Evolutionary conservation across 371 early-diverging fungal species (phyloP).

Genomic region (Mortierella sp.): DNA sequence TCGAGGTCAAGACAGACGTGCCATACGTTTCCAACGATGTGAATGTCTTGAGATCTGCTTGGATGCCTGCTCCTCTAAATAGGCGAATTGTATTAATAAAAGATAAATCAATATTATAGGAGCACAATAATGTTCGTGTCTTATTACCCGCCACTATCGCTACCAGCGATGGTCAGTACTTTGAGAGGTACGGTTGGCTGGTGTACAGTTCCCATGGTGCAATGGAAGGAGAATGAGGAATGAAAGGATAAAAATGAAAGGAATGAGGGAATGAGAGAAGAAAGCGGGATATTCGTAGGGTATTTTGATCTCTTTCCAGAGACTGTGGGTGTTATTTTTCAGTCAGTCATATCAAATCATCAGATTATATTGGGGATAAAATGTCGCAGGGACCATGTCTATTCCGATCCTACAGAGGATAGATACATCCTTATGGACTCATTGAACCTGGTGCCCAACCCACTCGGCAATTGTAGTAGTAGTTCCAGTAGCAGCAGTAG

Average conservation of each 20-base stretch:
- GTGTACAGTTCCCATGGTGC: neutral
- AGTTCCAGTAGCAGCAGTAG: too few relatives aligned
- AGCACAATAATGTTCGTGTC: neutral
- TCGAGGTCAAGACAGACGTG: conserved; percentile 79
- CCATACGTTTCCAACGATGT: conserved; percentile 80
- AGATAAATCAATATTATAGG: neutral
- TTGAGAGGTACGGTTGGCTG: conserved; percentile 33
- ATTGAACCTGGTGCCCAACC: too few relatives aligned
- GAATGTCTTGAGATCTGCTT: conserved; percentile 91
- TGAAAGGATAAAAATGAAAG: conserved; percentile 1
- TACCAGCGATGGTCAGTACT: conserved; percentile 74
- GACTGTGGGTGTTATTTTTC: neutral
- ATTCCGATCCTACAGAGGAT: too few relatives aligned
- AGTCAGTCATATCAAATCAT: too few relatives aligned
- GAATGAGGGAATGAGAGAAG: conserved; percentile 1
- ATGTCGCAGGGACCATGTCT: too few relatives aligned
- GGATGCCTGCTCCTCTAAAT: conserved; percentile 81
- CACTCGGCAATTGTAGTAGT: too few relatives aligned
- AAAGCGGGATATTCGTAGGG: neutral
- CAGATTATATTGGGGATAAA: too few relatives aligned
- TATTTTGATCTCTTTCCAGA: neutral
- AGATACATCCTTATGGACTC: too few relatives aligned
- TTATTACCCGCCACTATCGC: conserved; percentile 72
- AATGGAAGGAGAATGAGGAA: conserved; percentile 19
- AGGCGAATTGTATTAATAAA: neutral